Evolutionary conservation across 768 basidiomycete species (phyloP).

Genomic region (Krasilnikovozyma curviuscula): DNA sequence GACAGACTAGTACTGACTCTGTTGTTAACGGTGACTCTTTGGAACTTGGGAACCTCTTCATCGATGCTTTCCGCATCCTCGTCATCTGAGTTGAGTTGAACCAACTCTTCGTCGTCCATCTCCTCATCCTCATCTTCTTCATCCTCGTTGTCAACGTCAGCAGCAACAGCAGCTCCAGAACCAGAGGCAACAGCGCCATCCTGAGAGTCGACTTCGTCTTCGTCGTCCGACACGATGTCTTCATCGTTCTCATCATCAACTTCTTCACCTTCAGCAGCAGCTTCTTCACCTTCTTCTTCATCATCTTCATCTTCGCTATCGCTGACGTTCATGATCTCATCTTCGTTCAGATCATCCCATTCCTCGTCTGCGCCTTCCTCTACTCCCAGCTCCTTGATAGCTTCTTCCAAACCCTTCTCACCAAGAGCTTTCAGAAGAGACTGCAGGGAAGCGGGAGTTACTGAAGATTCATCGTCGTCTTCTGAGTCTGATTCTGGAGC

Average conservation of each 20-base stretch:
- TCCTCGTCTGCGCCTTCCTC: not conserved
- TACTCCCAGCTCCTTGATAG: conserved; percentile 3
- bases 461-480: conserved; percentile 2
- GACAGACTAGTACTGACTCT: conserved; percentile 32
- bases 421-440: conserved; percentile 10
- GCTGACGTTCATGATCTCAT: conserved; percentile 1
- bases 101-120: conserved; percentile 38
- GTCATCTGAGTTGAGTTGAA: conserved; percentile 38
- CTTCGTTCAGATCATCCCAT: conserved; percentile 3
- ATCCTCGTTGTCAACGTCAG: conserved; percentile 18
- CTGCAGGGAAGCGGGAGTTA: conserved; percentile 7
- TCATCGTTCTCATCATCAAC: conserved; percentile 8
- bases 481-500: too few species aligned
- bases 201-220: not conserved
- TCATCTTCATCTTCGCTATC: not conserved
- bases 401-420: conserved; percentile 9
- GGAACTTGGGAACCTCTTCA: conserved; percentile 57
- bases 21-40: conserved; percentile 70
- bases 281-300: conserved; percentile 4
- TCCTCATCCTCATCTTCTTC: conserved; percentile 26
- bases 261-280: conserved; percentile 3
- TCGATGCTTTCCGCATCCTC: conserved; percentile 42
- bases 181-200: not conserved
- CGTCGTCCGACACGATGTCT: conserved; percentile 5
- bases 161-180: not conserved